A percentile compares a stretch with the other conserved stretches of the same genome.
These are phyloP conservation scores for Boletus edulis DNA, from an alignment of 768 basidiomycete genomes.

Conservation along the genomic window DNA sequence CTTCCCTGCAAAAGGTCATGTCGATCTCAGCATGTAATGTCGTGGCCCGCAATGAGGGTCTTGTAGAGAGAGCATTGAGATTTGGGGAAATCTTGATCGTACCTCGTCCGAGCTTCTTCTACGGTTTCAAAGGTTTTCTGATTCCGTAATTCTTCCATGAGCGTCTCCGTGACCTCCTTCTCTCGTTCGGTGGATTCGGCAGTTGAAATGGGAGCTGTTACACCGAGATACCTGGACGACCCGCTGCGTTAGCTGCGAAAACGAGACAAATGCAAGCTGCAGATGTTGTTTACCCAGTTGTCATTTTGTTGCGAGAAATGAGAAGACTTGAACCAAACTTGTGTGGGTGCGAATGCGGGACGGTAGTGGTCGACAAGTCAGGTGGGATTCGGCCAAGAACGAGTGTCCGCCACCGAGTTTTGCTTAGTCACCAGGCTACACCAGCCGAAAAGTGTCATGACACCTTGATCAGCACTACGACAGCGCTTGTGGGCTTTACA, in stretches of 20 bases:
- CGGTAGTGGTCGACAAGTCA: slow-evolving; percentile 16
- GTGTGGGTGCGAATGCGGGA: slow-evolving; percentile 6
- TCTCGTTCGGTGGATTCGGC: slow-evolving; percentile 73
- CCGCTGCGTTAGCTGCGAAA: slow-evolving; percentile 7
- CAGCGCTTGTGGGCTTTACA: too few relatives aligned
- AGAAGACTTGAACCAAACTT: slow-evolving; percentile 5
- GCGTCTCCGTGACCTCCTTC: slow-evolving; percentile 75
- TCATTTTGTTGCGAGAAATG: slow-evolving; percentile 29
- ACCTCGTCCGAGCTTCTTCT: slow-evolving; percentile 88
- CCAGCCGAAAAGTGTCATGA: too few relatives aligned
- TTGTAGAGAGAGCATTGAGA: slow-evolving; percentile 1
- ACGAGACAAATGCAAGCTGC: background rate
- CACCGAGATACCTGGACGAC: slow-evolving; percentile 63
- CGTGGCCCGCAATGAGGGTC: background rate
- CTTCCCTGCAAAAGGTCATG: slow-evolving; percentile 60
- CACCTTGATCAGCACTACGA: too few relatives aligned
- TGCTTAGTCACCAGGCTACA: slow-evolving; percentile 30
- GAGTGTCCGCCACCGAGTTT: slow-evolving; percentile 11
- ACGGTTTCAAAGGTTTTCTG: slow-evolving; percentile 90
- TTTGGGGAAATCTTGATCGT: slow-evolving; percentile 20
- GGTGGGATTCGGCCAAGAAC: slow-evolving; percentile 8
- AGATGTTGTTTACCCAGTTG: slow-evolving; percentile 38
- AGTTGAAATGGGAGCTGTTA: slow-evolving; percentile 83
- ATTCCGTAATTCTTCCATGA: slow-evolving; percentile 87
- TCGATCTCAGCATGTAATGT: slow-evolving; percentile 20